Evolutionary conservation across 345 rosid species (phyloP).

Genomic region (Eutrema japonicum): DNA sequence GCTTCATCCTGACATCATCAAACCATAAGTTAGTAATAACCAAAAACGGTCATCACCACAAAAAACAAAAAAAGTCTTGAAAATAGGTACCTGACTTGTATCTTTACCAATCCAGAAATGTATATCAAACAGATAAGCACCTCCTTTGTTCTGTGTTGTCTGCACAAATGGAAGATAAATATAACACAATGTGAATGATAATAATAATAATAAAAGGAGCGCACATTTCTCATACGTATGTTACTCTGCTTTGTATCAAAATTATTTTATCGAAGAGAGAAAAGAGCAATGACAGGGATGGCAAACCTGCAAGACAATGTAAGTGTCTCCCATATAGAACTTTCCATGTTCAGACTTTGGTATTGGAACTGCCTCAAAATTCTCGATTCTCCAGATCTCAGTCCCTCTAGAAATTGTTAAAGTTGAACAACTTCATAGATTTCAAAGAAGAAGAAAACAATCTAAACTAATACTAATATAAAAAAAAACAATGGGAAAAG

Average conservation of each 20-base stretch:
- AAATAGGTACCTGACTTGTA: slow-evolving; percentile 75
- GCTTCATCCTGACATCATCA: slow-evolving; percentile 75
- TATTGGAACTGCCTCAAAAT: slow-evolving; percentile 82
- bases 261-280: neutral
- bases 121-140: slow-evolving; percentile 80
- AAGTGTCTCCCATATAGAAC: slow-evolving; percentile 92
- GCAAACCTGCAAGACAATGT: slow-evolving; percentile 88
- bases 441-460: slow-evolving; percentile 7
- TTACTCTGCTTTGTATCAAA: neutral
- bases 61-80: neutral
- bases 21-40: slow-evolving; percentile 18
- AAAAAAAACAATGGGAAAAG: slow-evolving; percentile 14
- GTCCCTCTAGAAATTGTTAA: slow-evolving; percentile 76
- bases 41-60: neutral
- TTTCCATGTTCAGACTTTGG: slow-evolving; percentile 93
- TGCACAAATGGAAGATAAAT: slow-evolving; percentile 43
- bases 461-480: neutral
- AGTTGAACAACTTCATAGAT: slow-evolving; percentile 45
- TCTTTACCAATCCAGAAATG: slow-evolving; percentile 99
- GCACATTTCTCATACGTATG: neutral
- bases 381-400: slow-evolving; percentile 98
- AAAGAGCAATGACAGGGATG: neutral
- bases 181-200: slow-evolving; percentile 26
- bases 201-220: neutral
- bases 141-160: slow-evolving; percentile 89